These are phyloP conservation scores for Alisma plantagoaquatica DNA, from an alignment of 106 monocot genomes.

Conservation along the genomic window DNA sequence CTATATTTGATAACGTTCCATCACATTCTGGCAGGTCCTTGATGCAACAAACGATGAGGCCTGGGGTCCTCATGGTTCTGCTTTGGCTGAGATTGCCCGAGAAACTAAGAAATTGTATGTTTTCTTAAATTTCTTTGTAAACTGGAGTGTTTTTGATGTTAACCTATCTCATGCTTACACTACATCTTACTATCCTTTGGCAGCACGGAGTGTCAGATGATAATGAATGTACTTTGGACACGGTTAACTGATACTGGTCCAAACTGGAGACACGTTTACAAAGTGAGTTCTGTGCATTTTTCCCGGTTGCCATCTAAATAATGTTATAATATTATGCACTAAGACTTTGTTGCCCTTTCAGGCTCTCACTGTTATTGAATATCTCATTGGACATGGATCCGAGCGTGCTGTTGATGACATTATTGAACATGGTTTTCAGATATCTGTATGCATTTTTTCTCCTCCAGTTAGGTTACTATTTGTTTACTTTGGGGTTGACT, in stretches of 20 bases:
- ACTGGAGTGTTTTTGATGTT: neutral
- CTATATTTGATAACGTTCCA: too few species aligned
- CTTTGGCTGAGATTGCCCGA: conserved; percentile 66
- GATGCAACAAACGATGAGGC: conserved; percentile 97
- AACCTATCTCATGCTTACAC: neutral
- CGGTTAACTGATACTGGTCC: conserved; percentile 52
- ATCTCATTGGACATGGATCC: conserved; percentile 85
- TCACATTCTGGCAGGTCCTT: conserved; percentile 46
- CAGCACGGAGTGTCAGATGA: conserved; percentile 78
- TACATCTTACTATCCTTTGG: neutral
- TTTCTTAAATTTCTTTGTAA: neutral
- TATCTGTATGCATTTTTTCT: conserved; percentile 8
- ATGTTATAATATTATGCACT: too few species aligned
- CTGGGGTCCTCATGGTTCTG: conserved; percentile 99
- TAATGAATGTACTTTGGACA: conserved; percentile 92
- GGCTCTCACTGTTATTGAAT: conserved; percentile 88
- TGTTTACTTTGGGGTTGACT: neutral
- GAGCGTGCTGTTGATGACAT: conserved; percentile 90
- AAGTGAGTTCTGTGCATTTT: conserved; percentile 41
- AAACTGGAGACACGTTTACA: conserved; percentile 92
- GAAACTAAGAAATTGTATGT: conserved; percentile 84
- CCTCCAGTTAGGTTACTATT: neutral
- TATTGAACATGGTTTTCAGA: conserved; percentile 62
- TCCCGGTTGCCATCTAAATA: neutral
- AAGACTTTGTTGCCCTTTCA: conserved; percentile 6